Evolutionary conservation across 2,329 filamentous ascomycete species (phyloP).

Genomic region (Pyrenochaeta sp.): DNA sequence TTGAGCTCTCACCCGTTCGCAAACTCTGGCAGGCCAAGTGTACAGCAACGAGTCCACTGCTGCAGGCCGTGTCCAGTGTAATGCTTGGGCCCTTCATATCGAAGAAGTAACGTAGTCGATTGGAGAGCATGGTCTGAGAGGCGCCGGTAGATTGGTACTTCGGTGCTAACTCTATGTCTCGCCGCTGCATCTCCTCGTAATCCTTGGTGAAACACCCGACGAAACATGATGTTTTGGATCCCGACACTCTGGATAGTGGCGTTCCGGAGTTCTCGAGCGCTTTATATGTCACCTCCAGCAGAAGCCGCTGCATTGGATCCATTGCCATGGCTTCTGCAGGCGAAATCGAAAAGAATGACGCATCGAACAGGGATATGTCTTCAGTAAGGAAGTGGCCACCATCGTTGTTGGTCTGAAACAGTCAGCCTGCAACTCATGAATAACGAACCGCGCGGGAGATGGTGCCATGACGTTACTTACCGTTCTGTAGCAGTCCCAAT

Average conservation of each 20-base stretch:
- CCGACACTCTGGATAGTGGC: slow-evolving; percentile 17
- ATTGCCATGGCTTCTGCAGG: slow-evolving; percentile 29
- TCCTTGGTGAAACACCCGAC: slow-evolving; percentile 27
- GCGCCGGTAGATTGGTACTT: slow-evolving; percentile 3
- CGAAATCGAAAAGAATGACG: slow-evolving; percentile 31
- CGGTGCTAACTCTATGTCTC: slow-evolving; percentile 19
- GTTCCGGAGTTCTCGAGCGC: slow-evolving; percentile 28
- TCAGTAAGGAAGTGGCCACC: slow-evolving; percentile 31
- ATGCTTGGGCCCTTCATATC: slow-evolving; percentile 24
- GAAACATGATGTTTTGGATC: slow-evolving; percentile 28
- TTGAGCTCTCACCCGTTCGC: slow-evolving; percentile 23
- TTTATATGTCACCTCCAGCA: slow-evolving; percentile 36
- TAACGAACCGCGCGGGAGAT: not conserved
- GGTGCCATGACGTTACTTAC: slow-evolving; percentile 1
- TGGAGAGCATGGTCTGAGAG: slow-evolving; percentile 14
- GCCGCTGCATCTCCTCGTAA: slow-evolving; percentile 24
- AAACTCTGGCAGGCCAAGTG: slow-evolving; percentile 29
- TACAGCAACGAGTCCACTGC: slow-evolving; percentile 14
- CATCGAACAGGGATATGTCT: slow-evolving; percentile 30
- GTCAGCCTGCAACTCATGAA: slow-evolving; percentile 2
- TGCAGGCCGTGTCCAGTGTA: slow-evolving; percentile 32
- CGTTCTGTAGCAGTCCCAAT: slow-evolving; percentile 16
- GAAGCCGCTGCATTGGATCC: slow-evolving; percentile 35
- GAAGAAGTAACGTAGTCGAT: slow-evolving; percentile 10
- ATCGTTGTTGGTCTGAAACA: slow-evolving; percentile 14